Conservation (phyloP, 2,329 filamentous ascomycete genomes). For the Xylaria sp. region DNA sequence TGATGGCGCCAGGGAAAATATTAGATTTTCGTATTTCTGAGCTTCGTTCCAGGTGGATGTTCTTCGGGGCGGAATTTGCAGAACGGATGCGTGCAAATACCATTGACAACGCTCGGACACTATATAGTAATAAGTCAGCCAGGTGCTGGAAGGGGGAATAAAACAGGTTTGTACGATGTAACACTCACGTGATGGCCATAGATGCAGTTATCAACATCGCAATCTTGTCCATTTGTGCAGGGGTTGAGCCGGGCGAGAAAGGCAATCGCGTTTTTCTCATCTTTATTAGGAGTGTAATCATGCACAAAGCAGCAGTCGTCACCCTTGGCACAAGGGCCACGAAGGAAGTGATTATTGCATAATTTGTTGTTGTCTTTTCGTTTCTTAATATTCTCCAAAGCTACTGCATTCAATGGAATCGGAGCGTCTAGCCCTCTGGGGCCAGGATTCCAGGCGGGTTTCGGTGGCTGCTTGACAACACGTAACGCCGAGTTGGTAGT, state of each 20-base stretch:
- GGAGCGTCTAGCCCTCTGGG: conserved; percentile 60
- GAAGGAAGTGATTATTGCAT: conserved; percentile 67
- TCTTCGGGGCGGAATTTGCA: conserved; percentile 61
- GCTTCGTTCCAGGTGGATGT: conserved; percentile 64
- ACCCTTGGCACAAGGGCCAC: conserved; percentile 61
- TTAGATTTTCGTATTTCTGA: conserved; percentile 39
- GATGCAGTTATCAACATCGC: conserved; percentile 62
- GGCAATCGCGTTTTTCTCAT: conserved; percentile 62
- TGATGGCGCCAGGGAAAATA: neutral
- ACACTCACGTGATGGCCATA: conserved; percentile 66
- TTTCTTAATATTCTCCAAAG: conserved; percentile 62
- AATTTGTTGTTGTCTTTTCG: conserved; percentile 61
- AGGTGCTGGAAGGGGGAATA: neutral
- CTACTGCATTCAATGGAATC: conserved; percentile 52
- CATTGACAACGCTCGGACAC: conserved; percentile 61
- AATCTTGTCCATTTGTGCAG: conserved; percentile 63
- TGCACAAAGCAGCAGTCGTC: conserved; percentile 64
- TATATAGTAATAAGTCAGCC: conserved; percentile 38
- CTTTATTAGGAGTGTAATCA: conserved; percentile 56
- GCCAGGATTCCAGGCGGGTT: conserved; percentile 58
- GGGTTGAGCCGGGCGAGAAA: conserved; percentile 63
- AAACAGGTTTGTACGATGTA: neutral
- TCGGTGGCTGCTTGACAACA: conserved; percentile 38
- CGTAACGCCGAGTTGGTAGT: conserved; percentile 33
- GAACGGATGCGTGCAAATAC: conserved; percentile 57